Evolutionary conservation across 1,139 yeast genomes (phyloP).

Genomic region (Candida frijolesensis): DNA sequence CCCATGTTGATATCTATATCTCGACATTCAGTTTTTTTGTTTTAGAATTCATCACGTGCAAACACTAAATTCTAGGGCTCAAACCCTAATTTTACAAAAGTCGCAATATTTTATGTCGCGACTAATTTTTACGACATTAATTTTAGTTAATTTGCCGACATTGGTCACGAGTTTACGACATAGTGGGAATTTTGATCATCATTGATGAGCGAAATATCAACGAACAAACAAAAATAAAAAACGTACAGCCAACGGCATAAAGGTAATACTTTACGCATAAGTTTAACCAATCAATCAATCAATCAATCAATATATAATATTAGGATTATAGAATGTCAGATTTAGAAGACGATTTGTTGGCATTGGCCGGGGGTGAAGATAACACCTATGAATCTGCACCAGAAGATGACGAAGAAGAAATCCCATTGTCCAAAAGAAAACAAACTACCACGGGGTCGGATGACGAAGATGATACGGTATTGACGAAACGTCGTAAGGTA

Average conservation of each 20-base stretch:
- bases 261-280: background rate
- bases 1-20: background rate
- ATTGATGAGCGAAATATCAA: background rate
- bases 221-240: background rate
- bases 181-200: background rate
- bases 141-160: background rate
- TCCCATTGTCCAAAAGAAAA: constrained; percentile 23
- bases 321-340: constrained; percentile 44
- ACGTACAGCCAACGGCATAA: background rate
- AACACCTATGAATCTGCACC: constrained; percentile 27
- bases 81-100: constrained; percentile 4
- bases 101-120: constrained; percentile 3
- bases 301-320: background rate
- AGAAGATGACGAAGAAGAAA: constrained; percentile 22
- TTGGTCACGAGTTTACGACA: background rate
- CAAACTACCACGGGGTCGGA: constrained; percentile 12
- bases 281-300: background rate
- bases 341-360: constrained; percentile 87
- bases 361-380: constrained; percentile 75
- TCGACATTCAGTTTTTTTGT: background rate
- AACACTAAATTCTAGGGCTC: constrained; percentile 3
- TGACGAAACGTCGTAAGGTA: constrained; percentile 18
- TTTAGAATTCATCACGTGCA: constrained; percentile 5
- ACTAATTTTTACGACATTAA: background rate
- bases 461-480: constrained; percentile 29